A percentile compares a stretch with the other conserved stretches of the same genome.
phyloP scores from a whole-genome alignment of 208 protist genomes.

The Leishmania braziliensis region DNA sequence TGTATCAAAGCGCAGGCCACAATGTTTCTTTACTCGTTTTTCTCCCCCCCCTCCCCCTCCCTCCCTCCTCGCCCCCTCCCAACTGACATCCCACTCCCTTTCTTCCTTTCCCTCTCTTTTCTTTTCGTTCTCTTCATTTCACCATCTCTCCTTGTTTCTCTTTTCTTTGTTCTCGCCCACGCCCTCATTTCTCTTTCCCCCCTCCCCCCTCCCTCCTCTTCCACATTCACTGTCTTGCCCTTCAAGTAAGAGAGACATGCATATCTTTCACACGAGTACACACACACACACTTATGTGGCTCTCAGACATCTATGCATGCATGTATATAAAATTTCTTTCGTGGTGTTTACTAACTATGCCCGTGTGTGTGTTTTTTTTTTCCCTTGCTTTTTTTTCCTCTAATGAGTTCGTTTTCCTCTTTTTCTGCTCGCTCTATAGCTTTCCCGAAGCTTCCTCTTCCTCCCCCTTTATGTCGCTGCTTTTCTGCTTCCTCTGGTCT shows the following conservation, averaged over 20 bases:
- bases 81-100: not conserved
- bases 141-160: not conserved
- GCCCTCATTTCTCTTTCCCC: not conserved
- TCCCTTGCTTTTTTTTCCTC: not conserved
- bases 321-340: not conserved
- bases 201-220: not conserved
- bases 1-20: not conserved
- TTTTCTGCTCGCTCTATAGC: not conserved
- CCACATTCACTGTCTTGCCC: not conserved
- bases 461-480: not conserved
- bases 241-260: not conserved
- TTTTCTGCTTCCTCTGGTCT: not conserved
- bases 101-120: not conserved
- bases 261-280: not conserved
- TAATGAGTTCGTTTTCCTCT: not conserved
- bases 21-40: not conserved
- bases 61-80: not conserved
- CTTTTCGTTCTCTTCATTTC: not conserved
- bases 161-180: not conserved
- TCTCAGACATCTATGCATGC: not conserved
- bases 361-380: not conserved
- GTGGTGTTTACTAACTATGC: not conserved
- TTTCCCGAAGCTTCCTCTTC: not conserved
- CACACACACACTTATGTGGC: not conserved
- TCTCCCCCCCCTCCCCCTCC: not conserved